Percentiles rank a stretch among this genome's conserved stretches.
These are phyloP conservation scores for Populus trichocarpa DNA, from an alignment of 441 rosid genomes.

Conservation along the genomic window DNA sequence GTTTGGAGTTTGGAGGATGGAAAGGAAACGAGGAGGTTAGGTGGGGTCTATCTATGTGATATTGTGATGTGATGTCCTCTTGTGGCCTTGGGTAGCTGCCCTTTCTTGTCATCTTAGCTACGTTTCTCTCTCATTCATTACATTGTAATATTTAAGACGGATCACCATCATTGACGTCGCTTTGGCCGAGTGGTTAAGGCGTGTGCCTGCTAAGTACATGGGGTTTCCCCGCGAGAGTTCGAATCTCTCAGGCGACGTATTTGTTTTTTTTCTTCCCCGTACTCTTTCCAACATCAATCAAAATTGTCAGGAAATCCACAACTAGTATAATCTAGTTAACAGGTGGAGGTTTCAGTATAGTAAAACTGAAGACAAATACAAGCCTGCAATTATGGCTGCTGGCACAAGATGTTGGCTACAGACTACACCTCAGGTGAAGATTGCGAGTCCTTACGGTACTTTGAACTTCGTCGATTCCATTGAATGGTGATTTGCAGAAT, in stretches of 20 bases:
- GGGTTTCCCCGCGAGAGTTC: conserved; percentile 97
- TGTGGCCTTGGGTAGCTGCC: neutral
- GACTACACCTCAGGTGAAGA: too few relatives aligned
- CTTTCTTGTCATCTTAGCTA: neutral
- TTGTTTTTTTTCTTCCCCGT: too few relatives aligned
- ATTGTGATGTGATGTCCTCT: neutral
- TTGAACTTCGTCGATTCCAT: neutral
- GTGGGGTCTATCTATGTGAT: neutral
- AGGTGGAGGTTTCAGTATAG: neutral
- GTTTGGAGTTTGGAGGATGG: neutral
- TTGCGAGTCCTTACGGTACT: neutral
- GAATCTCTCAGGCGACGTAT: conserved; percentile 94
- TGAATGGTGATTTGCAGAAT: neutral
- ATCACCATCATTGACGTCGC: conserved; percentile 1
- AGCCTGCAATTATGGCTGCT: neutral
- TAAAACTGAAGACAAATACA: neutral
- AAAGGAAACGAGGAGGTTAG: neutral
- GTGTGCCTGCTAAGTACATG: conserved; percentile 98
- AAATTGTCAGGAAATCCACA: neutral
- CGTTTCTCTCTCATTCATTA: neutral
- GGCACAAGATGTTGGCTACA: too few relatives aligned
- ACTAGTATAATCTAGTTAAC: neutral
- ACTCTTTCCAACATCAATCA: too few relatives aligned
- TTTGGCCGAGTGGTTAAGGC: conserved; percentile 92
- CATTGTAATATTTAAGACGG: too few relatives aligned